Evolutionary conservation across 768 basidiomycete genomes (phyloP), one percentile per base, ranked within the genome.

Genomic region (Galerina marginata): DNA sequence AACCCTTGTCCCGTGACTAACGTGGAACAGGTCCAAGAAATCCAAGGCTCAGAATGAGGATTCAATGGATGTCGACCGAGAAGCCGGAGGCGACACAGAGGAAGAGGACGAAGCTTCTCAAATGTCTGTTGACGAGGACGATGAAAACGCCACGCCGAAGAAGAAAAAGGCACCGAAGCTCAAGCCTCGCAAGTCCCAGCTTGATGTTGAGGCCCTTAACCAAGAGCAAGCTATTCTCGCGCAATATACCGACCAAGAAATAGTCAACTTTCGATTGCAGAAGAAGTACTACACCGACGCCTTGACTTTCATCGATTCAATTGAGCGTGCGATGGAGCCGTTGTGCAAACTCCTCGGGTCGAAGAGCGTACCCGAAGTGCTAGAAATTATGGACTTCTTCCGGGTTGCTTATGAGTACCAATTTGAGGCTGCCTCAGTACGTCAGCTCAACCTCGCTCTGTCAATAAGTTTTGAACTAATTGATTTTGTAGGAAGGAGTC

Each of bases 351-450:
- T 99, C 5, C 82, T 99, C 26, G 95, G 93, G 1, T 94, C 92
- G 50, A 98, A 83, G 54, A 90, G 85, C 76, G 94, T 93, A 71
- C 78, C 89, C 2, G 92, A 95, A 67, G 92, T 93, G 0, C 76
- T 93, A 54, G 93, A 93, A 70, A 81, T 88, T 9, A 93, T 95
- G 75, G 91, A 96, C 29, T 99, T 96, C 73, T 98, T 95, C 84
- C 83, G 88, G 48, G 82, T 89, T 6, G 86, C 91, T 0, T 84
- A 89, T 66, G 90, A 90, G 69, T 97, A 96, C 69, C 80, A 92
- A 65, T 85, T 99, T 52, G 82, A 87, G 42, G 82, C 84, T 39
- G 90, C 96, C 2, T 87, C 91, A 74, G 92, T 93, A 46, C 42
- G 80, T 69, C 20, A 1, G 3, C 40, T 9, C 52, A 23, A 25